Evolutionary conservation across 768 basidiomycete species (phyloP), one percentile per base, ranked within the genome.

Genomic region (Dioszegia hungarica): DNA sequence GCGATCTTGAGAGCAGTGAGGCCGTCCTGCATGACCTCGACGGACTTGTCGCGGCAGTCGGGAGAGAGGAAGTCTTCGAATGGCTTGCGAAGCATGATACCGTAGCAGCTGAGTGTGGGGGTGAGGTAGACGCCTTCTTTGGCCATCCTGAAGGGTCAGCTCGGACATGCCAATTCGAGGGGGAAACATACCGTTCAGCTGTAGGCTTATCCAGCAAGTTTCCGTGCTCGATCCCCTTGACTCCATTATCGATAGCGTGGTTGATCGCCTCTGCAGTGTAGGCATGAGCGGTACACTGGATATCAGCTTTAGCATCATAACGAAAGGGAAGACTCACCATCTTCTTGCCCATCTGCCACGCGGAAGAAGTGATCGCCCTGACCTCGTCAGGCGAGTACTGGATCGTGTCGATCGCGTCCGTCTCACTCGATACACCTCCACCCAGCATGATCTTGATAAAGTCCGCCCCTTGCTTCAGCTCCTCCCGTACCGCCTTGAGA

Each of bases 151-250:
- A 3, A n/a, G 15, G 3, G 14, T 56, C 17, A 47, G 40, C 54
- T 8, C 22, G 6, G 6, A n/a, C n/a, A 1, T 25, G 10, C 34
- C 28, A 57, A n/a, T 31, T 27, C 9, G 6, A 46, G 17, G 2
- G 19, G 56, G 55, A 22, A 12, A 51, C 57, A 2, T 38, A 73
- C 79, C 48, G 76, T 33, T 76, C 63, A 0, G 79, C 79, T 3
- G 80, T 80, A 10, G 72, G 59, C 8, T 63, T 33, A 47, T 79
- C 78, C 14, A 81, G 72, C 10, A 81, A 66, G 60, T 81, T 81
- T 4, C 80, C 80, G 52, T 81, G 80, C 55, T 81, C 80, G 45
- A 81, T 81, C 3, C 79, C 80, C 11, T 54, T 60, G 5, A 80
- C 77, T 10, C 80, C 80, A 46, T 79, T 80, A n/a, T 78, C 74